Base-by-base conservation (phyloP, 352 stramenopile genomes). In the Phytopythium cucurbitacearum region DNA sequence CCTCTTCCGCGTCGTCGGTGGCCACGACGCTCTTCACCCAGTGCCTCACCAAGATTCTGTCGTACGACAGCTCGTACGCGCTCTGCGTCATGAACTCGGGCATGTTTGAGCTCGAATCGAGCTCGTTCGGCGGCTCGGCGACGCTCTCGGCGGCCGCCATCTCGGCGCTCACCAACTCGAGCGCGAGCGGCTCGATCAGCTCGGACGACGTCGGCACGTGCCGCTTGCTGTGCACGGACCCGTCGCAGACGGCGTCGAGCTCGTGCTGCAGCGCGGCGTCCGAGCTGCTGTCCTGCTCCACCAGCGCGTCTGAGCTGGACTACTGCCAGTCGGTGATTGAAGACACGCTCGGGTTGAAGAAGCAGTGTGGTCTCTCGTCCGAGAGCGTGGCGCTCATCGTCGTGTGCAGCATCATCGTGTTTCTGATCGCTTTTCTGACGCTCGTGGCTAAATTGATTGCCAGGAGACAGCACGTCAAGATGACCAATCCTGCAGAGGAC, bases 21-120 rank as follows among this genome's bases (percentile, higher is more conserved):
- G 40, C 42, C 0, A 60, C 64, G 12, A 54, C 42, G 38, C 53
- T 68, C 12, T 61, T 85, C 34, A 67, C 64, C 9, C 47, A 59
- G 1, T 81, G 71, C 15, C 58, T 76, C 28, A 57, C 58, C 35
- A 73, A 61, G n/a, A 62, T 84, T 51, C 32, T 78, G 40, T 33
- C 51, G 10, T 53, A 64, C 15, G 77, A 88, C 53, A 56, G 58
- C 46, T 40, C 60, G 36, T 88, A 88, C 56, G 69, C 69, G 36
- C 48, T 73, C 36, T 88, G 77, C 60, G 53, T 85, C 53, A 85
- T 85, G 72, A 88, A 88, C 60, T 75, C 74, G 21, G 77, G 77
- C 37, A 67, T 88, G 47, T 85, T 88, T 51, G 56, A 71, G 45
- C 38, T 77, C 36, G 39, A 60, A 7, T 39, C 60, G 39, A 54